Evolutionary conservation across 768 basidiomycete species (phyloP).

Genomic region (Agaricus sinodeliciosus): DNA sequence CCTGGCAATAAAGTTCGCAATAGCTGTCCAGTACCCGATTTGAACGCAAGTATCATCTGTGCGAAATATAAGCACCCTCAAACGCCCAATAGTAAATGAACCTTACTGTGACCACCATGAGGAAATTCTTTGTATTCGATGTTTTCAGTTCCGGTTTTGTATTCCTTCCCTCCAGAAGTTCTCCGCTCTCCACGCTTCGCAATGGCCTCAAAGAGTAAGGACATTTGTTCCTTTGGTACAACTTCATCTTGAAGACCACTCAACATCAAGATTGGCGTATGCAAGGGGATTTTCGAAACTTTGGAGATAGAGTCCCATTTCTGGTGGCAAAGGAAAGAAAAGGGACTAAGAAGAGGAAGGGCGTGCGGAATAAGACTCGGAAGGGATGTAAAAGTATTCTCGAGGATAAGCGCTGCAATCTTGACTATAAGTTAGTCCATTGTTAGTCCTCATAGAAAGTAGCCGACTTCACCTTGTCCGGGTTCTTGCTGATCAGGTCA

Average conservation of each 20-base stretch:
- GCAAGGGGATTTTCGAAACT: conserved; percentile 53
- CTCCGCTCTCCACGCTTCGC: conserved; percentile 45
- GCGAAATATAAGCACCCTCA: background rate
- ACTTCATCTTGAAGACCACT: conserved; percentile 70
- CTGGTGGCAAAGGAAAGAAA: conserved; percentile 79
- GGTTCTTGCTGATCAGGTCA: conserved; percentile 77
- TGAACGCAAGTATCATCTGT: conserved; percentile 52
- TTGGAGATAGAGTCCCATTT: conserved; percentile 80
- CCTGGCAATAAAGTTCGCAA: conserved; percentile 39
- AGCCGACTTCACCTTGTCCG: conserved; percentile 45
- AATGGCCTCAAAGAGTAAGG: conserved; percentile 59
- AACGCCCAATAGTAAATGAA: conserved; percentile 1
- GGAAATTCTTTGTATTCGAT: conserved; percentile 52
- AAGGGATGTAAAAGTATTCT: conserved; percentile 91
- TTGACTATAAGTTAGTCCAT: conserved; percentile 20
- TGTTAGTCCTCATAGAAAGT: background rate
- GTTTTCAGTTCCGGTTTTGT: conserved; percentile 43
- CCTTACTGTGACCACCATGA: conserved; percentile 49
- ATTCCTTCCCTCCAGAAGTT: conserved; percentile 28
- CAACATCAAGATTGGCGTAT: conserved; percentile 75
- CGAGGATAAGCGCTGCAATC: conserved; percentile 78
- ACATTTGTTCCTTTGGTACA: conserved; percentile 75
- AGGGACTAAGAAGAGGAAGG: conserved; percentile 64
- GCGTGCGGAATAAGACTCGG: conserved; percentile 76
- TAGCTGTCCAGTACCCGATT: conserved; percentile 47